phyloP scores from a whole-genome alignment of 306 rosid genomes.

The Prunus mume region DNA sequence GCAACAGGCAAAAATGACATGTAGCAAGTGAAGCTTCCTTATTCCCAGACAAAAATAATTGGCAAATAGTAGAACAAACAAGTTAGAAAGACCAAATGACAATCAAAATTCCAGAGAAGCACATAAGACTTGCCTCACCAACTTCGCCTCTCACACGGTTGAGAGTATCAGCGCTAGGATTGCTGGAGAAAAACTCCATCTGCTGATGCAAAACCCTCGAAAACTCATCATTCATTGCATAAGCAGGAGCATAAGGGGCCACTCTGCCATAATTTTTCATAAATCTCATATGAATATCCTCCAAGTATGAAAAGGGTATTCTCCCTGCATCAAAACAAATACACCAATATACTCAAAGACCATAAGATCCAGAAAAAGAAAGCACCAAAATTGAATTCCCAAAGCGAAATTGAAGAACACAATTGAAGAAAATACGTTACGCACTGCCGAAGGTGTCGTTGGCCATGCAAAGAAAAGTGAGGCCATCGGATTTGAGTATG shows the following conservation, averaged over 20 bases:
- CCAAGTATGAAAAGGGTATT: slow-evolving; percentile 92
- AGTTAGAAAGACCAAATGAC: background rate
- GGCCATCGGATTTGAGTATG: slow-evolving; percentile 77
- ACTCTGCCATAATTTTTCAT: slow-evolving; percentile 95
- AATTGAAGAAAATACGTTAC: slow-evolving; percentile 24
- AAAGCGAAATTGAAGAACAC: background rate
- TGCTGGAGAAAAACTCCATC: slow-evolving; percentile 94
- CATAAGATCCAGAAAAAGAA: background rate
- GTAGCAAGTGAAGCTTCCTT: background rate
- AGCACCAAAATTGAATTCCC: background rate
- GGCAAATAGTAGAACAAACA: background rate
- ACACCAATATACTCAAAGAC: slow-evolving; percentile 14
- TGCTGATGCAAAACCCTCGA: slow-evolving; percentile 97
- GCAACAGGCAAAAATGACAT: background rate
- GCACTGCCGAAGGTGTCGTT: slow-evolving; percentile 92
- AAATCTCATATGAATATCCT: slow-evolving; percentile 95
- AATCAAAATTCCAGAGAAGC: slow-evolving; percentile 14
- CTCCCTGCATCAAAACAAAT: slow-evolving; percentile 60
- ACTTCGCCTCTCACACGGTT: slow-evolving; percentile 93
- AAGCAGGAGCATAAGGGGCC: slow-evolving; percentile 83
- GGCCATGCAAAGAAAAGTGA: slow-evolving; percentile 89
- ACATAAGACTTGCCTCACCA: slow-evolving; percentile 79
- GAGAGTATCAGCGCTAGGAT: slow-evolving; percentile 79
- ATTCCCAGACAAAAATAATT: background rate
- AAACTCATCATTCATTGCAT: slow-evolving; percentile 98